These are phyloP conservation scores for Austroboletus niveus DNA, from an alignment of 1,284 basidiomycete genomes.

Conservation along the genomic window DNA sequence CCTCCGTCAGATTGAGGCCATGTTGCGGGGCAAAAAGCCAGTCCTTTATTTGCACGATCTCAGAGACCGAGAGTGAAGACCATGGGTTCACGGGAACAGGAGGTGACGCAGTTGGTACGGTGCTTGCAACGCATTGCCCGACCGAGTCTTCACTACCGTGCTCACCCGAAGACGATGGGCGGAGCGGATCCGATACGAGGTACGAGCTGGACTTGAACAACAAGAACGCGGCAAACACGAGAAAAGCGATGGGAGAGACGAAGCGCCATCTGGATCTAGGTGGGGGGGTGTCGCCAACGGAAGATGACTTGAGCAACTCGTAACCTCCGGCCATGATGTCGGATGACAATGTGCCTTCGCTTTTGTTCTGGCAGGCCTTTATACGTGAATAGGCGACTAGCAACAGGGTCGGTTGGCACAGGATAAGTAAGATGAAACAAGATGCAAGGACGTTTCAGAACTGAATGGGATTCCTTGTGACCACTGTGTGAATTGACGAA, in stretches of 20 bases:
- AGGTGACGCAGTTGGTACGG: slow-evolving; percentile 36
- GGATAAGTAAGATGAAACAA: not conserved
- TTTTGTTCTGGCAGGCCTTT: not conserved
- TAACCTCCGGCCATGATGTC: slow-evolving; percentile 23
- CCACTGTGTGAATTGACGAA: no score
- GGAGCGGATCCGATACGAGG: slow-evolving; percentile 3
- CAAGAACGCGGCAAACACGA: slow-evolving; percentile 12
- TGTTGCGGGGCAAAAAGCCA: slow-evolving; percentile 47
- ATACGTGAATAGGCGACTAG: not conserved
- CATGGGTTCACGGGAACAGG: slow-evolving; percentile 48
- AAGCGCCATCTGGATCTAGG: slow-evolving; percentile 12
- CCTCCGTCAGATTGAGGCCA: slow-evolving; percentile 48
- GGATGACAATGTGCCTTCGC: not conserved
- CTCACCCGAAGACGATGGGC: not conserved
- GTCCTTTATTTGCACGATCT: slow-evolving; percentile 42
- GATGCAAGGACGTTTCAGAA: no score
- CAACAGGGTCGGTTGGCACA: no score
- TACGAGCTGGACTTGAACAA: slow-evolving; percentile 1
- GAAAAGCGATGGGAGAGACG: slow-evolving; percentile 9
- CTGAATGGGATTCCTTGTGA: not conserved
- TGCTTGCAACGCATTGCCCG: slow-evolving; percentile 34
- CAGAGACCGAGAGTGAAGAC: slow-evolving; percentile 44
- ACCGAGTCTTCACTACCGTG: slow-evolving; percentile 12
- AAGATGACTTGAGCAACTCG: slow-evolving; percentile 13
- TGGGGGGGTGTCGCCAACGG: not conserved